Evolutionary conservation across 1,284 basidiomycete species (phyloP), one percentile per base, ranked within the genome.

Genomic region (Boletus semigastroideus): DNA sequence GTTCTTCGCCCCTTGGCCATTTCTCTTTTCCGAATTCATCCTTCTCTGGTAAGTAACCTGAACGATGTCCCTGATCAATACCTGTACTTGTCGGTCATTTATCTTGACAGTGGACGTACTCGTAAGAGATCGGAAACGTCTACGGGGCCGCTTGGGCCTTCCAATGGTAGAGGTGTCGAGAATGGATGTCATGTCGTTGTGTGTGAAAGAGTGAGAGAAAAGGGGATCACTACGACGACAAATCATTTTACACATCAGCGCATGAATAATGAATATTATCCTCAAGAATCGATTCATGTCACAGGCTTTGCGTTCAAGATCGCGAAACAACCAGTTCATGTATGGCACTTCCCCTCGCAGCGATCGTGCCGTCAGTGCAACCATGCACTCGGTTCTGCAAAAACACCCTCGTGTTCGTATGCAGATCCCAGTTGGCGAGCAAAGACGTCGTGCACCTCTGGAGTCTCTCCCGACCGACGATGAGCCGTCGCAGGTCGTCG

Each of bases 1-100:
- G 73, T 67, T 94, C 90, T 38, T 94, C 89, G 36, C 92, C 92
- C 57, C 80, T 77, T 27, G 91, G 91, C 90, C 91, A 94, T 67
- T 86, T 86, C 64, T 91, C 87, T 62, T 90, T 85, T 36, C 87
- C 90, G 40, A 76, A 67, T 12, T 78, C 82, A 56, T 91, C 90
- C 38, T 80, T 80, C 63, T 91, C 89, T 5, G 88, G 85, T 9
- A 83, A 69, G 62, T 88, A 90, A 19, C 86, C 89, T 90, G 56
- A 38, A 49, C 20, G 42, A 27, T 42, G 37, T 13, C 2, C 22
- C 51, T 16, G n/a, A 31, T 37, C 48, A 52, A 50, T 31, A 31
- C 42, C 11, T 8, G 25, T 34, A 22, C n/a, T 43, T 43, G 10
- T 52, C 11, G 28, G 30, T 34, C 43, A 10, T 16, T 36, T 13